Conservation (phyloP, 106 monocot species). For the Agapanthus africanus region DNA sequence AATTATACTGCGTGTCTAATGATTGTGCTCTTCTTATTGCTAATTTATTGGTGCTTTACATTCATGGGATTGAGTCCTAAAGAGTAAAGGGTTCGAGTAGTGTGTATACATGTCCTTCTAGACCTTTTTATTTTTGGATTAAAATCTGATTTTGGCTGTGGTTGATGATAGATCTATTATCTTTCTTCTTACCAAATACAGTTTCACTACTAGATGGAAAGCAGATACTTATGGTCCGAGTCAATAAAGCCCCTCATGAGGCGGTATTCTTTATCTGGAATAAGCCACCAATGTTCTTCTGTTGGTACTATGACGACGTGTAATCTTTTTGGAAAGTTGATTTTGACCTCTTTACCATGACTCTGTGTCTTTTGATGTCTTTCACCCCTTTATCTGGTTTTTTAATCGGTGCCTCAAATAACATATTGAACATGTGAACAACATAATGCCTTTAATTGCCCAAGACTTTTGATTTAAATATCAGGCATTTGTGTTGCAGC, state of each 20-base stretch:
- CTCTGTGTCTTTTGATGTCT: neutral
- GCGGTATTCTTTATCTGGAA: neutral
- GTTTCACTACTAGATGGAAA: neutral
- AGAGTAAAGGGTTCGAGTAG: neutral
- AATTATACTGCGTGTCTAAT: neutral
- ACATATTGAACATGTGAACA: too few relatives aligned
- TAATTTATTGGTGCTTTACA: neutral
- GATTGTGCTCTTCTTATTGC: neutral
- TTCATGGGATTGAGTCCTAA: neutral
- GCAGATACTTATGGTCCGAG: neutral
- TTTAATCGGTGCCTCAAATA: too few relatives aligned
- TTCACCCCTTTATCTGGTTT: neutral
- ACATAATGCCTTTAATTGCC: too few relatives aligned
- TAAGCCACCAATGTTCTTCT: neutral
- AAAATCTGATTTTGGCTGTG: neutral
- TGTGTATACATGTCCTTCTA: neutral
- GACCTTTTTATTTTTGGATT: constrained; percentile 1
- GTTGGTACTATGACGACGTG: neutral
- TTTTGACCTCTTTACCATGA: too few relatives aligned
- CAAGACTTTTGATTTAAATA: too few relatives aligned
- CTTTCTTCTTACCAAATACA: neutral
- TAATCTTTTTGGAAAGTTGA: neutral
- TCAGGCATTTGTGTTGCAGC: too few relatives aligned
- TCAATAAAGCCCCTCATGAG: neutral
- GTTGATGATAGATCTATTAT: neutral